Base-by-base conservation (phyloP, 1,284 basidiomycete species). In the Xerocomus amazonicus region DNA sequence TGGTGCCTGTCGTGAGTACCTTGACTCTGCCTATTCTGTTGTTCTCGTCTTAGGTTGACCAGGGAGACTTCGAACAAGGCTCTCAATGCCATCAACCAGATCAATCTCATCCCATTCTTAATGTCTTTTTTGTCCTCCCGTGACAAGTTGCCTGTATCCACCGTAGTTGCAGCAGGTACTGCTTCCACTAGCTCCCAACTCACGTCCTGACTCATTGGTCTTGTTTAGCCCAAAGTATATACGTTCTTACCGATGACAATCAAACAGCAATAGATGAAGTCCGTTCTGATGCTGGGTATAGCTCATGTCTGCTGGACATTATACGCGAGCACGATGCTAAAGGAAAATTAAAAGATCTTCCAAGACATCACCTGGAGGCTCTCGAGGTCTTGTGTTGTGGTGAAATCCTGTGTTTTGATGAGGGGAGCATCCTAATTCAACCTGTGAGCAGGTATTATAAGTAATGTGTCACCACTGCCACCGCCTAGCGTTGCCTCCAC, bases 11-110 rank as follows among this genome's bases (percentile, higher is more conserved):
- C 90, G 91, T 93, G 71, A 80, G 90, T 76, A 12, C 5, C 16
- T 39, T 41, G 23, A 9, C 17, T 23, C 39, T 2, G 5, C 9
- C 48, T 45, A 9, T 29, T 13, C 44, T 19, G 13, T 28, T 7
- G 35, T 37, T 47, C 36, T 47, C 32, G 43, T 48, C 56, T 60
- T 47, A 59, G 61, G 43, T 63, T 69, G 65, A 56, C 67, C 75
- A 90, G 90, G 65, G 90, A 93, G 75, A 92, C 92, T 2, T 93
- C 88, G 47, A 90, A 92, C 70, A 95, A 95, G 71, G 90, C 92
- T 4, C 74, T 95, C 58, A 84, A 81, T 59, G 86, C 89, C 14
- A 86, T 96, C 65, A 95, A 95, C 65, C 79, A 83, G 33, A 81
- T 90, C 4, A 75, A 79, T 16, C 76, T 91, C 9, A 72, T 86